Base-by-base conservation (phyloP, 1,139 yeast species). In the Protomyces gravidus region DNA sequence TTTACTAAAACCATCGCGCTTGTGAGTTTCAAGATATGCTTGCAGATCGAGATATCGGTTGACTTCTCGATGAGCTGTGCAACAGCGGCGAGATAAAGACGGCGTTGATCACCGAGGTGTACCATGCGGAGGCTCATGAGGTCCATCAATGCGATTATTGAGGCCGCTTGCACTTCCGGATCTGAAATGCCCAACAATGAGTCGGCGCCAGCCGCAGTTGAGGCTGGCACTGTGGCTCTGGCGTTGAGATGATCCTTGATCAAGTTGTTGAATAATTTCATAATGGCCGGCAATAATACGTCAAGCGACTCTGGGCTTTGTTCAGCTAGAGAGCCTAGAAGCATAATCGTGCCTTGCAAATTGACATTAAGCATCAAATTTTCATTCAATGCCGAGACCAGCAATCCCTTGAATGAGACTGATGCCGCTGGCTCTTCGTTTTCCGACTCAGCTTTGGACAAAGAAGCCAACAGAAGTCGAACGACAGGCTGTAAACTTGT, bases 61-160 rank as follows among this genome's bases (percentile, higher is more conserved):
- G 97, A 88, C 50, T 96, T 80, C 67, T 94, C 98, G 65, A 92
- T 87, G 65, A 92, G 77, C 67, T 92, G 95, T 0, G 96, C 97
- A 59, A 92, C 77, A 7, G 90, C 76, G 0, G 95, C 85, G 65
- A 94, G 74, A 69, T 90, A 94, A 25, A 89, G 84, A 57, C 98
- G 80, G 62, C 98, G 80, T 69, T 94, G 97, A 66, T 94, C 99
- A 1, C 96, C 97, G 28, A 94, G 76, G 32, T 81, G 79, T 0
- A 95, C 82, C 15, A 94, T 88, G 67, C 97, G 80, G 77, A 82
- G 79, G 0, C 96, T 84, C 1, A 90, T 83, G 60, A 92, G 79
- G 65, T 85, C 85, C 56, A 94, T 76, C 30, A 89, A 81, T 70
- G 86, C 86, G 65, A 86, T 89, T 57, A 59, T 32, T 6, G 61